Conservation (phyloP, 2,329 filamentous ascomycete genomes). For the Phoma sp. region DNA sequence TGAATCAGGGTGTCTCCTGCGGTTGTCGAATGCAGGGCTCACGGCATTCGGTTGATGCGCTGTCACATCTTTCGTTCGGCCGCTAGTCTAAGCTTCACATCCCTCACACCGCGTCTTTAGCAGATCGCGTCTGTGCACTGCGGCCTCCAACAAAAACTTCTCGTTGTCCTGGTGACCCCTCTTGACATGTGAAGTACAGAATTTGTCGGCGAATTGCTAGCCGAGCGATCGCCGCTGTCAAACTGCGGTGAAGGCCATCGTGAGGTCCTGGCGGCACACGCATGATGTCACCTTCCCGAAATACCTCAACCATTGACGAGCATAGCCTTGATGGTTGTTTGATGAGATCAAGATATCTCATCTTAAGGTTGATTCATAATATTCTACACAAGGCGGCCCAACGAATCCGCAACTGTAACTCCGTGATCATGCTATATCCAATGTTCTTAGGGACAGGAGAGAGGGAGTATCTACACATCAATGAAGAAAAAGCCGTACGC, state of each 20-base stretch:
- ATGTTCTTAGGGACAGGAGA: slow-evolving; percentile 4
- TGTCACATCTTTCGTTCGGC: slow-evolving; percentile 8
- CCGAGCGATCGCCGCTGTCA: slow-evolving; percentile 4
- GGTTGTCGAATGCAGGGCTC: slow-evolving; percentile 8
- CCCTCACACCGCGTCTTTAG: slow-evolving; percentile 14
- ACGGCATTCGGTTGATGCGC: slow-evolving; percentile 14
- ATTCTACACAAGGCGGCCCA: slow-evolving; percentile 3
- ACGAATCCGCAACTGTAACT: slow-evolving; percentile 9
- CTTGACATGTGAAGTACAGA: slow-evolving; percentile 12
- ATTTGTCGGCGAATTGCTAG: slow-evolving; percentile 14
- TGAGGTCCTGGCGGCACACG: neutral
- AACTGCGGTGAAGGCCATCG: slow-evolving; percentile 15
- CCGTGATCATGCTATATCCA: slow-evolving; percentile 16
- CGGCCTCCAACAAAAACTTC: slow-evolving; percentile 7
- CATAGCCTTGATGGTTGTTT: slow-evolving; percentile 1
- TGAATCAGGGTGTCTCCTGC: slow-evolving; percentile 3
- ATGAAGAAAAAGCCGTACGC: neutral
- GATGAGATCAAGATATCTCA: slow-evolving; percentile 6
- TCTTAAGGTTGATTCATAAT: neutral
- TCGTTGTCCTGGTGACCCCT: slow-evolving; percentile 16
- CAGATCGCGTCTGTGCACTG: slow-evolving; percentile 16
- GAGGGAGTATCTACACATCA: slow-evolving; percentile 9
- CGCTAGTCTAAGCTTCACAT: slow-evolving; percentile 12
- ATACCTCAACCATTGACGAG: slow-evolving; percentile 1
- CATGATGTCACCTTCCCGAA: slow-evolving; percentile 5